Evolutionary conservation across 345 rosid genomes (phyloP).

Genomic region (Populus pruinosa): DNA sequence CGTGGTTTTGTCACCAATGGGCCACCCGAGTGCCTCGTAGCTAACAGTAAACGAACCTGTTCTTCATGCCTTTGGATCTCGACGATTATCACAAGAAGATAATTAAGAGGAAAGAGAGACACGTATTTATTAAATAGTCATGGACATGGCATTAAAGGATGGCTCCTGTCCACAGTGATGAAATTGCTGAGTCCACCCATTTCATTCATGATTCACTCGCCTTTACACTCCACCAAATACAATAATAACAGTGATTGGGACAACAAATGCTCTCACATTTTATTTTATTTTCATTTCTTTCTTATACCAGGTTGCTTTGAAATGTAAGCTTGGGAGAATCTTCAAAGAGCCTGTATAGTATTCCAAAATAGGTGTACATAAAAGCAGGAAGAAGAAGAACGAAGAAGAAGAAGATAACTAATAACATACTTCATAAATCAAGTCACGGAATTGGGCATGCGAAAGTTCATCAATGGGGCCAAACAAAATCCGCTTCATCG

Average conservation of each 20-base stretch:
- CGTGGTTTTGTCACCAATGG: slow-evolving; percentile 8
- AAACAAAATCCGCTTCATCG: slow-evolving; percentile 12
- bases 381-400: too few relatives aligned
- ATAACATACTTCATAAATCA: slow-evolving; percentile 3
- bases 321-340: neutral
- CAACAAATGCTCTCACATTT: neutral
- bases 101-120: neutral
- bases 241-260: neutral
- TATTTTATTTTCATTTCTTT: too few relatives aligned
- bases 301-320: neutral
- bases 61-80: neutral
- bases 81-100: neutral
- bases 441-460: slow-evolving; percentile 14
- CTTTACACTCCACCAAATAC: too few relatives aligned
- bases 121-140: neutral
- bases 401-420: neutral
- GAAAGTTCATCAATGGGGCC: slow-evolving; percentile 13
- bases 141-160: neutral
- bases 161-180: neutral
- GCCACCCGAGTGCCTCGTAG: neutral
- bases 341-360: neutral
- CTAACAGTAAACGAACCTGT: slow-evolving; percentile 22
- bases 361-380: neutral
- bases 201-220: neutral
- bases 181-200: neutral